Percentiles rank a stretch among this genome's conserved stretches.
phyloP scores from a whole-genome alignment of 805 yeast species.

The Schwanniomyces pseudopolymorphus region DNA sequence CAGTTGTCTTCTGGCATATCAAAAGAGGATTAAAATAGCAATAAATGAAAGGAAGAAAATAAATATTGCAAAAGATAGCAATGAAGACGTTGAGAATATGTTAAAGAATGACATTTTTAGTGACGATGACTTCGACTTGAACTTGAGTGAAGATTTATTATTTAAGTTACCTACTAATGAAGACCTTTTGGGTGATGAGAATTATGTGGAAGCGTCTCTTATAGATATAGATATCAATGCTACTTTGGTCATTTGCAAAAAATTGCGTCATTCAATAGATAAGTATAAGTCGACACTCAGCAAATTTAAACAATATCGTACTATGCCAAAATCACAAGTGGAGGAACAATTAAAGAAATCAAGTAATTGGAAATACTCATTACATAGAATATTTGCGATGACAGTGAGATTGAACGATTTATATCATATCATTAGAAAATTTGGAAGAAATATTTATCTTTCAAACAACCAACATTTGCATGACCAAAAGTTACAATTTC shows the following conservation, averaged over 20 bases:
- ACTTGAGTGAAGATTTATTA: slow-evolving; percentile 14
- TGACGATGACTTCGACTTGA: slow-evolving; percentile 24
- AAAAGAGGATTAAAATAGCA: slow-evolving; percentile 32
- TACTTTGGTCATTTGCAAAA: slow-evolving; percentile 23
- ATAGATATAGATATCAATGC: slow-evolving; percentile 41
- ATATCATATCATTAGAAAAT: slow-evolving; percentile 44
- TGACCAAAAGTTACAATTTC: slow-evolving; percentile 38
- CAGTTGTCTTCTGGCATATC: slow-evolving; percentile 37
- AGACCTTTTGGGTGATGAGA: slow-evolving; percentile 12
- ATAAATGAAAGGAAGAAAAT: slow-evolving; percentile 16
- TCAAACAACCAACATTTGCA: slow-evolving; percentile 44
- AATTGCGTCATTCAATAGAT: slow-evolving; percentile 27
- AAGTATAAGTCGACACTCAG: slow-evolving; percentile 19
- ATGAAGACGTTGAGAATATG: slow-evolving; percentile 18
- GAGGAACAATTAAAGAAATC: slow-evolving; percentile 22
- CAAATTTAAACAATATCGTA: slow-evolving; percentile 18
- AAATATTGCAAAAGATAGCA: slow-evolving; percentile 8
- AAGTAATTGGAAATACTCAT: slow-evolving; percentile 37
- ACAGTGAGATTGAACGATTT: slow-evolving; percentile 50
- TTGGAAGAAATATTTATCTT: slow-evolving; percentile 47
- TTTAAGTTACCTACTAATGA: slow-evolving; percentile 15
- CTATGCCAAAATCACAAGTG: slow-evolving; percentile 6
- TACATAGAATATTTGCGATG: slow-evolving; percentile 48
- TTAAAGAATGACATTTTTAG: slow-evolving; percentile 19
- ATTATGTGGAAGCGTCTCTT: slow-evolving; percentile 19